phyloP scores from a whole-genome alignment of 2,329 filamentous ascomycete species.

The Cryphonectria radicalis region DNA sequence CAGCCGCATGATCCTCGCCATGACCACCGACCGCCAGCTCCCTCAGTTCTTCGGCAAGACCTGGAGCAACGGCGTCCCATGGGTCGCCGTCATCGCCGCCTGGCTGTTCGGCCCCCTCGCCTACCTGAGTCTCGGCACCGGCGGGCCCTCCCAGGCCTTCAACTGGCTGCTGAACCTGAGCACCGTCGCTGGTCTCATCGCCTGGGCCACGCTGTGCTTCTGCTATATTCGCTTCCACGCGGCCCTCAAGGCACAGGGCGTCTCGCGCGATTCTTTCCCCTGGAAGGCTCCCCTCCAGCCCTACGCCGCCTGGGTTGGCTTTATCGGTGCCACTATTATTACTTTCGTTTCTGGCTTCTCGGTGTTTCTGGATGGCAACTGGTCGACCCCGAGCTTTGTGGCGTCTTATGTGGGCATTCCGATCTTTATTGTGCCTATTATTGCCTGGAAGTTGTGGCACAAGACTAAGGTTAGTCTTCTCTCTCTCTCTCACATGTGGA shows the following conservation, averaged over 20 bases:
- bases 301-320: conserved; percentile 48
- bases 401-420: conserved; percentile 42
- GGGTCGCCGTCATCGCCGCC: conserved; percentile 55
- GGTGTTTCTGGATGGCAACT: conserved; percentile 45
- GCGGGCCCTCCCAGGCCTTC: conserved; percentile 54
- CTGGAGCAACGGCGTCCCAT: conserved; percentile 65
- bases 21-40: conserved; percentile 69
- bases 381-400: conserved; percentile 45
- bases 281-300: conserved; percentile 40
- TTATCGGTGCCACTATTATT: conserved; percentile 47
- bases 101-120: conserved; percentile 62
- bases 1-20: conserved; percentile 70
- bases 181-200: conserved; percentile 45
- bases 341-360: conserved; percentile 51
- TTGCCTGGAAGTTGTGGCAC: conserved; percentile 24
- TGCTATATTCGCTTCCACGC: conserved; percentile 40
- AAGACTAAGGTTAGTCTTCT: conserved; percentile 25
- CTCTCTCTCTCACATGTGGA: background rate
- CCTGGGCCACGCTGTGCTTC: conserved; percentile 40
- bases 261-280: conserved; percentile 39
- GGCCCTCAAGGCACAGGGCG: conserved; percentile 47
- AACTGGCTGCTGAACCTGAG: conserved; percentile 61
- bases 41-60: conserved; percentile 64
- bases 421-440: conserved; percentile 30
- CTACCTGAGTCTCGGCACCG: conserved; percentile 52